Evolutionary conservation across 192 early-diverging fungal species (phyloP).

Genomic region (Obelidium mucronatum): DNA sequence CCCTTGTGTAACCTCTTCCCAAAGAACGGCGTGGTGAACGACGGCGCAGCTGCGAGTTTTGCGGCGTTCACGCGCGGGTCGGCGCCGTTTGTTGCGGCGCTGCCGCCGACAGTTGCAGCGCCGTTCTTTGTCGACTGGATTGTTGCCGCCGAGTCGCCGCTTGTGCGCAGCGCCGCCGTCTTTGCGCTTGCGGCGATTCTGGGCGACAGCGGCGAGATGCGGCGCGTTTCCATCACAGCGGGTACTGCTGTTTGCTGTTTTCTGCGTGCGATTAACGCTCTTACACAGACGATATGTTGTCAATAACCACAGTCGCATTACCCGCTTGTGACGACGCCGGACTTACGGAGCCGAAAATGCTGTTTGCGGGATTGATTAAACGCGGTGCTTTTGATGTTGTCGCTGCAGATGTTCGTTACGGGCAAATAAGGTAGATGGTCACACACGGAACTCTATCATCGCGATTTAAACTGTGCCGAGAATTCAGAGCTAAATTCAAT

Average conservation of each 20-base stretch:
- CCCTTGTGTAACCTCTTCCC: neutral
- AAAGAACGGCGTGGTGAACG: neutral
- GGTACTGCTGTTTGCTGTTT: neutral
- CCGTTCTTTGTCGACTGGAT: neutral
- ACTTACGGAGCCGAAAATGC: neutral
- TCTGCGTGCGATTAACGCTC: neutral
- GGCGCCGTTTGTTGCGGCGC: no score
- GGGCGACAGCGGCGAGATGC: neutral
- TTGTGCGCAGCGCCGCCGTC: neutral
- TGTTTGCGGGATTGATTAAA: neutral
- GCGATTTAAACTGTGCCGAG: no score
- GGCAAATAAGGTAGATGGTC: neutral
- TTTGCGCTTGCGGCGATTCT: neutral
- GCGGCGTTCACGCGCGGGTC: no score
- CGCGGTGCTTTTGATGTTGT: neutral
- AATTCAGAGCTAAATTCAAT: no score
- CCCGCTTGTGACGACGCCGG: no score
- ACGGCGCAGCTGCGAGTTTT: no score
- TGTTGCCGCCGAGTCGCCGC: neutral
- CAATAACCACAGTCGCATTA: neutral
- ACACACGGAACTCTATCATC: no score
- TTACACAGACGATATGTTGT: neutral
- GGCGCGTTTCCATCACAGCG: neutral
- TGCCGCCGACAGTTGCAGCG: no score
- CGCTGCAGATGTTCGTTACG: neutral